Conservation (phyloP, 306 rosid genomes). For the barrel medic (Medicago truncatula) region DNA sequence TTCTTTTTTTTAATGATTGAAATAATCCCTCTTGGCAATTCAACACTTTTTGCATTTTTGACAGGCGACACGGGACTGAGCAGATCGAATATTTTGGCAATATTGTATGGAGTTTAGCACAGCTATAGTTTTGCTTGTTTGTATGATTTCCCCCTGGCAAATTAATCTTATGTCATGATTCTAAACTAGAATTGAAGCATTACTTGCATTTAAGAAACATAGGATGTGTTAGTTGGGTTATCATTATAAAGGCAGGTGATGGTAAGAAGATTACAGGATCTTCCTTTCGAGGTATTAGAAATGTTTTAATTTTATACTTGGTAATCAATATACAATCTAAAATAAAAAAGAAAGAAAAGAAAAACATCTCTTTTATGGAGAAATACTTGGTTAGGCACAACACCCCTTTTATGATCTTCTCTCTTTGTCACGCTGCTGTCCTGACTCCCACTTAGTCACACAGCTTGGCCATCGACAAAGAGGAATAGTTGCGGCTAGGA, state of each 20-base stretch:
- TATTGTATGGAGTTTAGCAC: slow-evolving; percentile 30
- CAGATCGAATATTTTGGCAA: slow-evolving; percentile 44
- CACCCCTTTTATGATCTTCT: background rate
- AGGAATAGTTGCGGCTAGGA: background rate
- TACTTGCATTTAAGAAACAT: slow-evolving; percentile 37
- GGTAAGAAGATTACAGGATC: slow-evolving; percentile 17
- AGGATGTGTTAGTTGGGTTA: slow-evolving; percentile 31
- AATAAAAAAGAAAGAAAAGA: background rate
- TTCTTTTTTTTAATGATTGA: background rate
- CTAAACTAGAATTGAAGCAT: slow-evolving; percentile 10
- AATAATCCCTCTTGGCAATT: slow-evolving; percentile 17
- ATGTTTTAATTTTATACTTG: slow-evolving; percentile 24
- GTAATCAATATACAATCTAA: slow-evolving; percentile 23
- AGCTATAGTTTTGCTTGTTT: slow-evolving; percentile 47
- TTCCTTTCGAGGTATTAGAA: slow-evolving; percentile 23
- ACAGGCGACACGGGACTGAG: slow-evolving; percentile 38
- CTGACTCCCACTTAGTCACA: background rate
- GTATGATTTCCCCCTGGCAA: slow-evolving; percentile 32
- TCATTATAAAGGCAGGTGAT: slow-evolving; percentile 14
- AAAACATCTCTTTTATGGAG: background rate
- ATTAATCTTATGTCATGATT: slow-evolving; percentile 29
- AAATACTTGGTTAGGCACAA: too few species aligned
- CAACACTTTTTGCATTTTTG: slow-evolving; percentile 33
- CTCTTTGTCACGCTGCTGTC: background rate
- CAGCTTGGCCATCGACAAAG: background rate